A percentile compares a stretch with the other conserved stretches of the same genome.
These are phyloP conservation scores for Medicago lupulina DNA, from an alignment of 306 rosid genomes.

Conservation along the genomic window DNA sequence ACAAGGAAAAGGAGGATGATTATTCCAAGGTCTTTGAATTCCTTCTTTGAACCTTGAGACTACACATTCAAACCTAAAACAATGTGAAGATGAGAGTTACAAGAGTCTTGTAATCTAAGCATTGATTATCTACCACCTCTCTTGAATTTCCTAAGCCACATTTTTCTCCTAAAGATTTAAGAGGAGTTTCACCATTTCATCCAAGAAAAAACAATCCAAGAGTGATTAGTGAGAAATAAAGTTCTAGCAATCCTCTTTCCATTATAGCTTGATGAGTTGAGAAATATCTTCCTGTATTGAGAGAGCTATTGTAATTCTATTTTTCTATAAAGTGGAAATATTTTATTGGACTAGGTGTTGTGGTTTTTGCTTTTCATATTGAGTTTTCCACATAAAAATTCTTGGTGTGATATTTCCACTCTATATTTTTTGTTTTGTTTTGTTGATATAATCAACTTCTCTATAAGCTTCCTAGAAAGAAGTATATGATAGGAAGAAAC, in stretches of 20 bases:
- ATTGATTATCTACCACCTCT: not conserved
- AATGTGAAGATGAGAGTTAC: not conserved
- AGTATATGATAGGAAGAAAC: conserved; percentile 28
- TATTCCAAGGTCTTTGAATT: not conserved
- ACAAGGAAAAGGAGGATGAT: not conserved
- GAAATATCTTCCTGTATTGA: too few relatives aligned
- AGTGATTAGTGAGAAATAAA: too few relatives aligned
- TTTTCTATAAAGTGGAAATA: too few relatives aligned
- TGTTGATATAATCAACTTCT: not conserved
- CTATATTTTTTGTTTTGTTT: too few relatives aligned
- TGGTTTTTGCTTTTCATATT: too few relatives aligned
- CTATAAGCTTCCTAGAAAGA: conserved; percentile 30
- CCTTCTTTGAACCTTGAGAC: not conserved
- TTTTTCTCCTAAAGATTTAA: not conserved
- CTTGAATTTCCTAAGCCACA: not conserved
- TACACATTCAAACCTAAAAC: not conserved
- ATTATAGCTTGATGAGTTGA: too few relatives aligned
- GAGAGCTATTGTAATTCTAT: too few relatives aligned
- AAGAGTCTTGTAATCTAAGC: not conserved
- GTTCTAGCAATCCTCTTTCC: too few relatives aligned
- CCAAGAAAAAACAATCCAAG: too few relatives aligned
- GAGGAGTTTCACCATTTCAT: not conserved
- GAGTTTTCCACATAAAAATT: too few relatives aligned
- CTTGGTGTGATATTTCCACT: too few relatives aligned
- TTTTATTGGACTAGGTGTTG: too few relatives aligned